Evolutionary conservation across 1,284 basidiomycete genomes (phyloP).

Genomic region (Chiua sp.): DNA sequence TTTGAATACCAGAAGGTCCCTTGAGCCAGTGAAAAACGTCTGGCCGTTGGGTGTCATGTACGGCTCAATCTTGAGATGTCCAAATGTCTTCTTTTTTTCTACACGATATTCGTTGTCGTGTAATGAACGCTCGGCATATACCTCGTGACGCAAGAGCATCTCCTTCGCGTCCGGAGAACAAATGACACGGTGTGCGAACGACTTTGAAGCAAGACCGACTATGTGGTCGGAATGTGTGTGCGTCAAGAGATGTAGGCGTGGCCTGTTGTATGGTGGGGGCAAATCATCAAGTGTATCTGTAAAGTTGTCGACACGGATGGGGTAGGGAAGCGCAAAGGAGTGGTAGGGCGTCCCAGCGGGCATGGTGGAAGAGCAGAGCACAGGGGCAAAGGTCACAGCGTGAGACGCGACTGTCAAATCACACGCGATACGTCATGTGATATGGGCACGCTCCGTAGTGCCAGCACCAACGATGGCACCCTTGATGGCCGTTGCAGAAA

Average conservation of each 20-base stretch:
- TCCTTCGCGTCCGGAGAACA: constrained; percentile 84
- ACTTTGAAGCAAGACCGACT: constrained; percentile 73
- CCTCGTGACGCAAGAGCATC: constrained; percentile 80
- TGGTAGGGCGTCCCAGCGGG: constrained; percentile 47
- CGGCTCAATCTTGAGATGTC: constrained; percentile 67
- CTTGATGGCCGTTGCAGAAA: no score
- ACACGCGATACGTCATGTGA: no score
- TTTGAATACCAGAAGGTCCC: constrained; percentile 54
- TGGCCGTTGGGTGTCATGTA: constrained; percentile 51
- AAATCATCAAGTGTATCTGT: constrained; percentile 42
- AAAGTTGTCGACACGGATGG: constrained; percentile 54
- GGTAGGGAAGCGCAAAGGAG: constrained; percentile 63
- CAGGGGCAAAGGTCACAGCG: no score
- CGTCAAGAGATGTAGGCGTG: constrained; percentile 78
- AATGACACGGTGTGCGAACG: constrained; percentile 71
- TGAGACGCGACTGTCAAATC: no score
- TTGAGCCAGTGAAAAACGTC: constrained; percentile 52
- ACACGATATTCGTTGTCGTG: constrained; percentile 53
- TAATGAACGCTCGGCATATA: constrained; percentile 64
- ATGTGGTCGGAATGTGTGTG: no score
- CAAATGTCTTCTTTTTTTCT: constrained; percentile 64
- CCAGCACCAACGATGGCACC: no score
- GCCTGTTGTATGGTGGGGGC: constrained; percentile 37
- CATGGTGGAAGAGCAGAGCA: constrained; percentile 50
- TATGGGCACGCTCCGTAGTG: no score